Evolutionary conservation across 441 rosid genomes (phyloP).

Genomic region (Croton setiger): DNA sequence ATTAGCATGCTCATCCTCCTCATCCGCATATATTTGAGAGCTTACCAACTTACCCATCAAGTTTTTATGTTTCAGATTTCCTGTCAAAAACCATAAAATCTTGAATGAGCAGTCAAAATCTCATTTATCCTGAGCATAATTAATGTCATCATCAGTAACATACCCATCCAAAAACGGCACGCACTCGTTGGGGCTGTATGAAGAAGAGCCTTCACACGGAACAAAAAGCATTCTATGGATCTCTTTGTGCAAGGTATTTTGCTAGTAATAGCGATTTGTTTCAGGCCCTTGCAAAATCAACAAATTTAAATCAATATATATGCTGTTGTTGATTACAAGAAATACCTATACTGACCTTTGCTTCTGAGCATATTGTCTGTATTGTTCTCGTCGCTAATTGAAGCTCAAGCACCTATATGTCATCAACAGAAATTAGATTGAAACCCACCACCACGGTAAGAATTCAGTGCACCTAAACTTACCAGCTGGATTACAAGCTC

Average conservation of each 20-base stretch:
- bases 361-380: slow-evolving; percentile 88
- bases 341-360: slow-evolving; percentile 52
- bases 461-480: slow-evolving; percentile 24
- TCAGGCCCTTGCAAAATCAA: slow-evolving; percentile 52
- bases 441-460: slow-evolving; percentile 4
- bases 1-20: slow-evolving; percentile 23
- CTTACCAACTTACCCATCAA: slow-evolving; percentile 74
- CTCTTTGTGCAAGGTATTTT: slow-evolving; percentile 78
- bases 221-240: slow-evolving; percentile 80
- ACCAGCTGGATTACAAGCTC: slow-evolving; percentile 65
- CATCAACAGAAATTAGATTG: slow-evolving; percentile 5
- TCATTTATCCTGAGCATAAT: background rate
- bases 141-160: slow-evolving; percentile 6
- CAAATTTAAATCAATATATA: slow-evolving; percentile 7
- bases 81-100: slow-evolving; percentile 35
- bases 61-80: slow-evolving; percentile 82
- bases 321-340: slow-evolving; percentile 1
- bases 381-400: slow-evolving; percentile 86
- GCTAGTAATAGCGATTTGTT: slow-evolving; percentile 67
- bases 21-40: slow-evolving; percentile 70
- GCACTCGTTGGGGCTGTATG: slow-evolving; percentile 52
- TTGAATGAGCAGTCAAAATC: background rate
- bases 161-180: slow-evolving; percentile 92
- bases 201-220: slow-evolving; percentile 81
- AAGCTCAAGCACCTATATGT: slow-evolving; percentile 64